phyloP scores from a whole-genome alignment of 257 asterid genomes.

The Ligustrum vulgare region DNA sequence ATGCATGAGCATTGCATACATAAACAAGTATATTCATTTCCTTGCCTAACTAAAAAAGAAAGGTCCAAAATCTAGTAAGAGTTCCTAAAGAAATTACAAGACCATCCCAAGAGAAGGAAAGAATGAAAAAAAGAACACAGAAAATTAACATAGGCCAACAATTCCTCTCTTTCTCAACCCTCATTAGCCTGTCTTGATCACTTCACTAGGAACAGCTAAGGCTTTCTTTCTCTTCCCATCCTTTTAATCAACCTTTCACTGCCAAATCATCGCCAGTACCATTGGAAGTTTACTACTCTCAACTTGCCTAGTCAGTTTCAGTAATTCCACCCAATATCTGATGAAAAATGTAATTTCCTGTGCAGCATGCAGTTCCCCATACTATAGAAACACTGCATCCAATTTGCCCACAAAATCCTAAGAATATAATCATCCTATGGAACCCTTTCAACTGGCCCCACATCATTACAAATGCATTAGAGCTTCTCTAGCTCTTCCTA shows the following conservation, averaged over 20 bases:
- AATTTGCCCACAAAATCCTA: not conserved
- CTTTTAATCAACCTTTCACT: not conserved
- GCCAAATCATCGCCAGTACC: not conserved
- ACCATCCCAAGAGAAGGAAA: not conserved
- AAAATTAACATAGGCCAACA: not conserved
- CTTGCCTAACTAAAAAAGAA: constrained; percentile 13
- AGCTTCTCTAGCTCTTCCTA: not conserved
- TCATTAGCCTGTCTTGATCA: not conserved
- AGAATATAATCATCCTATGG: not conserved
- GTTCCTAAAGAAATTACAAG: not conserved
- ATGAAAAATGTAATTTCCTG: too few species aligned
- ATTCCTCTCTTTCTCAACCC: not conserved
- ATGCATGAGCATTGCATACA: not conserved
- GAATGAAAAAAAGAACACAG: not conserved
- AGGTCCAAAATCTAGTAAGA: constrained; percentile 8
- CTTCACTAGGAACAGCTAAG: not conserved
- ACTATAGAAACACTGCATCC: not conserved
- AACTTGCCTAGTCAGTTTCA: not conserved
- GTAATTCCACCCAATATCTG: too few species aligned
- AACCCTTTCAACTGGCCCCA: not conserved
- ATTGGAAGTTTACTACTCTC: not conserved
- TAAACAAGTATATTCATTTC: not conserved
- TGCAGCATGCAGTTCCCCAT: not conserved
- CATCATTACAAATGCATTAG: not conserved
- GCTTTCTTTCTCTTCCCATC: not conserved